Evolutionary conservation across 2,329 filamentous ascomycete species (phyloP), one percentile per base, ranked within the genome.

Genomic region (Mycosphaerella sp.): DNA sequence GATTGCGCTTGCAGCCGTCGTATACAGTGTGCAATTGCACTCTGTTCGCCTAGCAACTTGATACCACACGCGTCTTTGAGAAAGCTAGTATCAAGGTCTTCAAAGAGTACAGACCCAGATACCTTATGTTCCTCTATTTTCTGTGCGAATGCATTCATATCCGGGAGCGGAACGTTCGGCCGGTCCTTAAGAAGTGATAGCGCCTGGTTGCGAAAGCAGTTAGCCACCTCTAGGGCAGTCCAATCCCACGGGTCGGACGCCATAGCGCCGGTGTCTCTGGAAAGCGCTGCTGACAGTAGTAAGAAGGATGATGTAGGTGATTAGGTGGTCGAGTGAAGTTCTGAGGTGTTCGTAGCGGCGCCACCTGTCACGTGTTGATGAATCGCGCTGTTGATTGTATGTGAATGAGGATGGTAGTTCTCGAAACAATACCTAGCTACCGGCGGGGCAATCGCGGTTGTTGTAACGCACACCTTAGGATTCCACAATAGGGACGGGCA

Each of bases 241-340:
- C 89, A 95, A 48, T 77, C 63, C 67, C 83, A 85, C n/a, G 89
- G 88, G 68, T 95, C 87, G 50, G 70, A 64, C 13, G 67, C 66
- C 42, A 68, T 67, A 45, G 30, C 4, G 30, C 10, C 30, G 30
- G 53, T 55, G 37, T 30, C 13, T 13, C 32, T 10, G 16, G 39
- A 18, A 9, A 18, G 43, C 41, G 25, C 36, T 18, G 28, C 27
- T 39, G 13, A 10, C 18, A n/a, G 12, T 30, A 28, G 9, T 18
- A 28, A 41, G 12, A 16, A 50, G 25, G 44, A 49, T 54, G 48
- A 48, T 55, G 52, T 50, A 35, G 35, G 39, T 16, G 36, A 44
- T 14, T 12, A 44, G 21, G 35, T 49, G 4, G 34, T 10, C 17
- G 17, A 10, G 16, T 43, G 42, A 46, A 49, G 47, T 50, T 46